Base-by-base conservation (phyloP, 2,329 filamentous ascomycete species). In the Botrytis galanthina region DNA sequence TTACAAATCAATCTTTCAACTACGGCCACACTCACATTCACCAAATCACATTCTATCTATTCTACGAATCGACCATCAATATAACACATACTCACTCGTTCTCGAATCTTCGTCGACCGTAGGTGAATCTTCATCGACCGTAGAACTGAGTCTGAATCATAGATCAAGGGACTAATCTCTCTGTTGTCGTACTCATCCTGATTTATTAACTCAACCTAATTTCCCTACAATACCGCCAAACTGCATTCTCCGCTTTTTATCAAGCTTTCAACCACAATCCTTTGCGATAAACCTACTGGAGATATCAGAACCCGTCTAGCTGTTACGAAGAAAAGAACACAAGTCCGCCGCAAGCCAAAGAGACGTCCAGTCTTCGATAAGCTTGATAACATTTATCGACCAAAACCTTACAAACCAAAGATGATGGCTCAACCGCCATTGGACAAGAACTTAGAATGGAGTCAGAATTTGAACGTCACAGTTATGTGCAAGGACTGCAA, bases 401-500 rank as follows among this genome's bases (percentile, higher is more conserved):
- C 83, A 69, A 84, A 81, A 77, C 78, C 81, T 60, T 84, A 84
- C 79, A 77, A 81, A 75, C 78, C 82, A 78, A 86, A 85, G 77
- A 87, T 87, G 85, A 81, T 87, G 75, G 80, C 82, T 72, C 79
- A 83, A 48, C 81, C 81, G 71, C 54, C 75, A 44, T 61, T 73
- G 26, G 78, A 76, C 66, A 73, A 75, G 57, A 74, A 69, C 51
- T 70, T 75, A 44, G 78, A 80, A 76, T 80, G 78, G 73, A 77
- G 73, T 66, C 92, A 97, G 82, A 96, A 98, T 78, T 87, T 98
- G 74, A 97, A 93, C 82, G 92, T 94, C 80, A 90, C 91, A 77
- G 84, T 98, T 76, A 91, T 94, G 76, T 99, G 96, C 82, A 92
- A 90, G 26, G 95, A 99, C 81, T 99, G 96, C 86, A 92, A 92